A percentile compares a stretch with the other conserved stretches of the same genome.
phyloP scores from a whole-genome alignment of 306 rosid species.

The Lupinus albus region DNA sequence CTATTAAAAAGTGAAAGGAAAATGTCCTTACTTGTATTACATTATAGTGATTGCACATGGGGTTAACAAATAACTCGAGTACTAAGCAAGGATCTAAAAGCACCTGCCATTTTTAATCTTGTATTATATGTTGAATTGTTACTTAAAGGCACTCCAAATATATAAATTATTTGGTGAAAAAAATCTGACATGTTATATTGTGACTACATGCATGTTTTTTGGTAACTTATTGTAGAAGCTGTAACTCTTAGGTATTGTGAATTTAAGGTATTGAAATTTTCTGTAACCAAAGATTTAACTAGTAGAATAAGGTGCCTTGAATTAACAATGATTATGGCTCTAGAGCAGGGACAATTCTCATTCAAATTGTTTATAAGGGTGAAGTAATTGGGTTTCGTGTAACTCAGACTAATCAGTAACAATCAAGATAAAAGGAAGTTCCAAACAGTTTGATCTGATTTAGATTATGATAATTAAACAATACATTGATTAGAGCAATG shows the following conservation, averaged over 20 bases:
- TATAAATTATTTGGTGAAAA: neutral
- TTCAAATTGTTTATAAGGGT: neutral
- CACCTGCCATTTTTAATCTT: neutral
- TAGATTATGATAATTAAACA: slow-evolving; percentile 12
- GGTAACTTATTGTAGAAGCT: slow-evolving; percentile 27
- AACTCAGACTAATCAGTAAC: neutral
- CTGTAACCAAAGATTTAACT: neutral
- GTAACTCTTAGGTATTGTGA: slow-evolving; percentile 9
- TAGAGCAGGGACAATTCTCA: neutral
- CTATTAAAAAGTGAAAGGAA: slow-evolving; percentile 2
- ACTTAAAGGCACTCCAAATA: neutral
- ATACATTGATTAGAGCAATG: slow-evolving; percentile 23
- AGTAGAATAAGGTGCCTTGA: neutral
- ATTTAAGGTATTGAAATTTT: slow-evolving; percentile 17
- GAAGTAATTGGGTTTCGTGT: neutral
- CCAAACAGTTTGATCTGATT: slow-evolving; percentile 38
- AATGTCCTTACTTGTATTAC: neutral
- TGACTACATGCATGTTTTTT: neutral
- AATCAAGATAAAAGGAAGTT: slow-evolving; percentile 11
- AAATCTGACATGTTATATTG: neutral
- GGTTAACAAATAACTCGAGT: neutral
- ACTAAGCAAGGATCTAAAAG: neutral
- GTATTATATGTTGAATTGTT: neutral
- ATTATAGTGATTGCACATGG: neutral
- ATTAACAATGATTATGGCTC: neutral